Evolutionary conservation across 306 rosid genomes (phyloP), one percentile per base, ranked within the genome.

Genomic region (Fragaria iinumae): DNA sequence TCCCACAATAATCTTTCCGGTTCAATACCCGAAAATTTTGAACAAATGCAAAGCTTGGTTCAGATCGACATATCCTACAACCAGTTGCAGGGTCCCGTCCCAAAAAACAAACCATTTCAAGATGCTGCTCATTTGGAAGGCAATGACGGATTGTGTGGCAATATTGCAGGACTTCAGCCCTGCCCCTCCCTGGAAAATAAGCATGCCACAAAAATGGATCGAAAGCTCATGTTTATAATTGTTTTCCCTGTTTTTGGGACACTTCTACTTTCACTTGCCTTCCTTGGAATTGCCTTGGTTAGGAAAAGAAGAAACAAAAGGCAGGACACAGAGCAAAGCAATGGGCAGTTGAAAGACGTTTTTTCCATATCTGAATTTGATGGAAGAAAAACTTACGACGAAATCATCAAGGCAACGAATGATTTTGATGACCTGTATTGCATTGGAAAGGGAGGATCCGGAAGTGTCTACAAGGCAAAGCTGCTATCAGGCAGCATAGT

Each of bases 391-490:
- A 14, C 65, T 67, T 65, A 64, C 8, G 5, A 18, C 3, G 67
- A 79, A 38, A 72, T 72, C 73, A 27, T 72, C 67, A 17, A 21
- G 16, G 72, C 78, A 67, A 79, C 77, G 7, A 21, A 41, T 21
- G 12, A 41, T 39, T 79, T 79, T 41, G 59, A 72, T 39, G 16
- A 47, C 3, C 10, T 1, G 0, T 72, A 62, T 73, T 79, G 73
- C 74, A 53, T 73, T 43, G 78, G 82, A 21, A 67, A 16, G 1
- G 82, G 82, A 25, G 48, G 68, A 64, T 39, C 2, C 20, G 82
- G 82, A 75, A 68, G 65, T 7, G 72, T 75, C 34, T 62, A 80
- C 5, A 67, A 49, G 49, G 75, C 69, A 69, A 11, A 69, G 2
- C 41, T 69, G 21, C 36, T 27, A 45, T 43, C 60, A 1, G 74